phyloP scores from a whole-genome alignment of 495 filamentous ascomycete genomes.

The Podospora fimiseda region DNA sequence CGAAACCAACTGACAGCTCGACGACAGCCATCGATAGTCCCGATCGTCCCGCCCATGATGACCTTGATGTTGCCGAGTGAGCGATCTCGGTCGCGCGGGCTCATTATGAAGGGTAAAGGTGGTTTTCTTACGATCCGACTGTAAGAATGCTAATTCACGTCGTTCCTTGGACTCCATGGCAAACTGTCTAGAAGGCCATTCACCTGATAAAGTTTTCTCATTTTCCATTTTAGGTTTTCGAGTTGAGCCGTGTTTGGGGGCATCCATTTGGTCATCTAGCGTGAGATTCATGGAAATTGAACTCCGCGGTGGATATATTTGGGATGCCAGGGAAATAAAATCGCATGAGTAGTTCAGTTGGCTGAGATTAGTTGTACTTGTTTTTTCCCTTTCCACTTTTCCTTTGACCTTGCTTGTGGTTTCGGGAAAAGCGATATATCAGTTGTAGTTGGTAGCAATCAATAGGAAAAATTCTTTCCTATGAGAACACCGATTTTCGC shows the following conservation, averaged over 20 bases:
- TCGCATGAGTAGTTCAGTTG: too few species aligned
- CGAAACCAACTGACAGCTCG: constrained; percentile 16
- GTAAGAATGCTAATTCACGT: constrained; percentile 23
- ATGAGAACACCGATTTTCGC: not conserved
- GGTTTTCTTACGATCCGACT: constrained; percentile 11
- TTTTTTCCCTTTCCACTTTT: not conserved
- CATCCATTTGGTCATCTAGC: not conserved
- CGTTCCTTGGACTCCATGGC: constrained; percentile 4
- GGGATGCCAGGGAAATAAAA: too few species aligned
- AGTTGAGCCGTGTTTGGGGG: constrained; percentile 8
- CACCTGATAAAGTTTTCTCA: constrained; percentile 6
- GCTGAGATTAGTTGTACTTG: too few species aligned
- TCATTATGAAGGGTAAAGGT: not conserved
- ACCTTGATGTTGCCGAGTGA: constrained; percentile 92
- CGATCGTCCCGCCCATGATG: constrained; percentile 75
- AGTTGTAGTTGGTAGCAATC: not conserved
- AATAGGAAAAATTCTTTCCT: not conserved
- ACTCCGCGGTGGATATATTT: too few species aligned
- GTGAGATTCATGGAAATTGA: not conserved
- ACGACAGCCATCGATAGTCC: constrained; percentile 60
- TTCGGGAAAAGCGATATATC: not conserved
- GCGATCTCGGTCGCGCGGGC: not conserved
- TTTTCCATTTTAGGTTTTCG: constrained; percentile 30
- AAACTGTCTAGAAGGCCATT: constrained; percentile 10
- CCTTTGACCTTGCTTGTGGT: not conserved